phyloP scores from a whole-genome alignment of 2,329 filamentous ascomycete genomes.

The Tolypocladium amazonense region DNA sequence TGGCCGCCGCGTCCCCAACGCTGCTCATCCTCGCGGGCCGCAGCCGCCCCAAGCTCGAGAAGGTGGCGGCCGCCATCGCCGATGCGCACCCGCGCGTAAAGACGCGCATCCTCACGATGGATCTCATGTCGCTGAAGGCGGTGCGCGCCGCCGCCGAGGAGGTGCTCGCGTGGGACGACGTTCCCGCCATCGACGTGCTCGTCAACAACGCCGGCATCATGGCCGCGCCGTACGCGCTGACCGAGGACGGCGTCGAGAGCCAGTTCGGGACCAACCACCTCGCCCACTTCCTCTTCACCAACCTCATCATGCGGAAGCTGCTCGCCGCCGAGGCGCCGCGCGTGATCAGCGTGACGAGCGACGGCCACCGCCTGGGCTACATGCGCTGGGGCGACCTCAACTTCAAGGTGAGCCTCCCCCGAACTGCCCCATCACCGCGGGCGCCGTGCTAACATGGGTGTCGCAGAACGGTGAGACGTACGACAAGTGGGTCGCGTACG shows the following conservation, averaged over 20 bases:
- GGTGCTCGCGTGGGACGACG: constrained; percentile 12
- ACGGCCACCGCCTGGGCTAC: constrained; percentile 15
- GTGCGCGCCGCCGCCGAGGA: constrained; percentile 26
- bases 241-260: constrained; percentile 27
- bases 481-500: constrained; percentile 23
- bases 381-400: constrained; percentile 24
- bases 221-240: constrained; percentile 19
- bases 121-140: constrained; percentile 24
- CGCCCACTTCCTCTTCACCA: constrained; percentile 34
- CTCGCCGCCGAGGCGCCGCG: constrained; percentile 21
- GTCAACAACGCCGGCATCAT: constrained; percentile 35
- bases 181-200: constrained; percentile 23
- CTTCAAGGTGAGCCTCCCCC: constrained; percentile 15
- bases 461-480: constrained; percentile 17
- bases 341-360: constrained; percentile 29
- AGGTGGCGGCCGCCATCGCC: constrained; percentile 24
- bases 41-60: constrained; percentile 25
- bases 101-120: constrained; percentile 19
- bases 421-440: background rate
- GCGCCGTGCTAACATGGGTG: background rate
- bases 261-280: constrained; percentile 35
- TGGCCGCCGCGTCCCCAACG: constrained; percentile 27
- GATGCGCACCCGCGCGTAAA: constrained; percentile 19
- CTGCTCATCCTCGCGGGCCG: constrained; percentile 36
- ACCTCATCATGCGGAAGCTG: constrained; percentile 31